phyloP scores from a whole-genome alignment of 176 grass and related monocot genomes.

The Eleusine indica region DNA sequence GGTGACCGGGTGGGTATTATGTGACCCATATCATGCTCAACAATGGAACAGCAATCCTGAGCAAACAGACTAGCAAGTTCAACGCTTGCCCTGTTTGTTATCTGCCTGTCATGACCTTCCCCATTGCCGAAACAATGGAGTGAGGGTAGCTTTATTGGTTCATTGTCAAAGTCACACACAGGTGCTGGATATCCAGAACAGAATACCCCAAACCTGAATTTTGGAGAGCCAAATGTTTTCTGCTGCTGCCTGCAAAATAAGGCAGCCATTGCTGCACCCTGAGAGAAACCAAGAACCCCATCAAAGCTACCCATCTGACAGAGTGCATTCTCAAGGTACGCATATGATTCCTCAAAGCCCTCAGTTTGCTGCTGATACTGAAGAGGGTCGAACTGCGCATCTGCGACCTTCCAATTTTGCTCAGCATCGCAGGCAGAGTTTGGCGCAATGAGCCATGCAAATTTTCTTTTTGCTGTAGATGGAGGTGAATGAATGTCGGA shows the following conservation, averaged over 20 bases:
- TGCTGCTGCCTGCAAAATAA: slow-evolving; percentile 74
- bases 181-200: slow-evolving; percentile 72
- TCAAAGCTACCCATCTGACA: slow-evolving; percentile 60
- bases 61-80: slow-evolving; percentile 62
- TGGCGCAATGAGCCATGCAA: slow-evolving; percentile 69
- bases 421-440: slow-evolving; percentile 29
- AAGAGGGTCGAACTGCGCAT: slow-evolving; percentile 64
- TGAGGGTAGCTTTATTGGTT: slow-evolving; percentile 67
- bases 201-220: slow-evolving; percentile 74
- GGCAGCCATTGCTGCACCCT: slow-evolving; percentile 81
- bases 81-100: slow-evolving; percentile 53
- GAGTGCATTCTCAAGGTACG: slow-evolving; percentile 53
- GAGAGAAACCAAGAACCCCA: slow-evolving; percentile 87
- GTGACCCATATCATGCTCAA: slow-evolving; percentile 94
- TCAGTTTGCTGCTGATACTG: slow-evolving; percentile 80
- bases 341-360: slow-evolving; percentile 75
- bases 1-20: slow-evolving; percentile 76
- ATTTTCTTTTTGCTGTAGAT: slow-evolving; percentile 52
- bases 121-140: slow-evolving; percentile 80
- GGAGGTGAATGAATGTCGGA: slow-evolving; percentile 39
- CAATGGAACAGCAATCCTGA: slow-evolving; percentile 39
- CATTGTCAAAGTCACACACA: slow-evolving; percentile 3
- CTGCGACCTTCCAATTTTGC: slow-evolving; percentile 63
- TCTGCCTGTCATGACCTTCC: slow-evolving; percentile 78
- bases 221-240: slow-evolving; percentile 26